Percentiles rank a stretch among this genome's conserved stretches.
Conservation (phyloP, 768 basidiomycete species). For the Russula sp. region DNA sequence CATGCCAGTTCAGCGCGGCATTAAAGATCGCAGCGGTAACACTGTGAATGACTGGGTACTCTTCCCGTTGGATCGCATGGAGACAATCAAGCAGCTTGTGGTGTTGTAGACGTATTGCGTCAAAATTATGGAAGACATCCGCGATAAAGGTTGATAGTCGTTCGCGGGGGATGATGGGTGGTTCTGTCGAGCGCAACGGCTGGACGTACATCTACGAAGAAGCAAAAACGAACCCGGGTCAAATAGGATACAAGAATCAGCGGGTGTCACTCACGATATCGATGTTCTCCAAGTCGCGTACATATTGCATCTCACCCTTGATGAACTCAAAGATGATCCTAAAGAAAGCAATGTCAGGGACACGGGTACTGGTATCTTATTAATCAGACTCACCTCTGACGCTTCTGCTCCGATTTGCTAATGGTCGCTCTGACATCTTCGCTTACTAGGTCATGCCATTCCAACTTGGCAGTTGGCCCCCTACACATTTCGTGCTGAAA, state of each 20-base stretch:
- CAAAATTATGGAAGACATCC: constrained; percentile 88
- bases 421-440: constrained; percentile 59
- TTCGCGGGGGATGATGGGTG: constrained; percentile 73
- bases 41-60: constrained; percentile 74
- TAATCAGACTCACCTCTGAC: constrained; percentile 66
- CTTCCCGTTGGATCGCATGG: constrained; percentile 83
- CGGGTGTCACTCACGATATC: constrained; percentile 51
- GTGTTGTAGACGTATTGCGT: constrained; percentile 72
- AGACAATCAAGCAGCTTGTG: constrained; percentile 72
- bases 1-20: constrained; percentile 88
- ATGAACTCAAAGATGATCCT: constrained; percentile 94
- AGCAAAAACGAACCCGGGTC: constrained; percentile 10
- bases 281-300: constrained; percentile 86
- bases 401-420: constrained; percentile 72
- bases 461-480: constrained; percentile 75
- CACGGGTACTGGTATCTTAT: not conserved
- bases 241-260: not conserved
- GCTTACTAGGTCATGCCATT: constrained; percentile 87
- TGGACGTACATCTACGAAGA: constrained; percentile 77
- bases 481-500: constrained; percentile 90
- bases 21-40: constrained; percentile 84
- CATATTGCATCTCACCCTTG: constrained; percentile 94
- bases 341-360: constrained; percentile 10
- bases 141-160: constrained; percentile 72
- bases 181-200: constrained; percentile 67